Evolutionary conservation across 2,329 filamentous ascomycete genomes (phyloP).

Genomic region (Westerdykella sp.): DNA sequence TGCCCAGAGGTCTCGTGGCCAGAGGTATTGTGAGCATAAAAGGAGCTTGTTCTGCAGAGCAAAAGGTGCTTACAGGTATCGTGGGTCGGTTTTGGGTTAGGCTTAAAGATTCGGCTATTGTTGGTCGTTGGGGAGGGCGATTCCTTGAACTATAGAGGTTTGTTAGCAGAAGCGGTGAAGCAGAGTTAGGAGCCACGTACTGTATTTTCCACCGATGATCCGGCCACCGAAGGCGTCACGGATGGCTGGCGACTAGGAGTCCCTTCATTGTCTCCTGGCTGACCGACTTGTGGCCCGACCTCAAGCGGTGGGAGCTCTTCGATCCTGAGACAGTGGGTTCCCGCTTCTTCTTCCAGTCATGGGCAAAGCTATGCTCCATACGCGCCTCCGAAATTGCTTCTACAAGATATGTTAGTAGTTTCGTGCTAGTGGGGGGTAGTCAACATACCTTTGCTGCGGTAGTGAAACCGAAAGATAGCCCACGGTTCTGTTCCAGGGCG

Average conservation of each 20-base stretch:
- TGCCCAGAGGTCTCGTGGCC: too few species aligned
- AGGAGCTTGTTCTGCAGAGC: too few species aligned
- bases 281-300: background rate
- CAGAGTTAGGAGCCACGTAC: too few species aligned
- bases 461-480: slow-evolving; percentile 40
- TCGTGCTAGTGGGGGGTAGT: background rate
- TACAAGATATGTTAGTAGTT: slow-evolving; percentile 3
- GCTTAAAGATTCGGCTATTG: too few species aligned
- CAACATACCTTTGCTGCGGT: slow-evolving; percentile 27
- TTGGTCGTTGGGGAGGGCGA: too few species aligned
- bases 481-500: slow-evolving; percentile 34
- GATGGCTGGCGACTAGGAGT: background rate
- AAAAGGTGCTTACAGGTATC: too few species aligned
- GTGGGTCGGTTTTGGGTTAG: too few species aligned
- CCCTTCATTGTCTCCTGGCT: background rate
- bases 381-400: slow-evolving; percentile 11
- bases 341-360: background rate
- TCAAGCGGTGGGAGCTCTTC: slow-evolving; percentile 1
- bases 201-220: too few species aligned
- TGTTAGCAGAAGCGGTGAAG: too few species aligned
- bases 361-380: slow-evolving; percentile 5
- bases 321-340: background rate
- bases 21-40: too few species aligned
- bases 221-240: background rate
- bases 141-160: too few species aligned